Conservation (phyloP, 306 rosid genomes). For the Rosa rugosa region DNA sequence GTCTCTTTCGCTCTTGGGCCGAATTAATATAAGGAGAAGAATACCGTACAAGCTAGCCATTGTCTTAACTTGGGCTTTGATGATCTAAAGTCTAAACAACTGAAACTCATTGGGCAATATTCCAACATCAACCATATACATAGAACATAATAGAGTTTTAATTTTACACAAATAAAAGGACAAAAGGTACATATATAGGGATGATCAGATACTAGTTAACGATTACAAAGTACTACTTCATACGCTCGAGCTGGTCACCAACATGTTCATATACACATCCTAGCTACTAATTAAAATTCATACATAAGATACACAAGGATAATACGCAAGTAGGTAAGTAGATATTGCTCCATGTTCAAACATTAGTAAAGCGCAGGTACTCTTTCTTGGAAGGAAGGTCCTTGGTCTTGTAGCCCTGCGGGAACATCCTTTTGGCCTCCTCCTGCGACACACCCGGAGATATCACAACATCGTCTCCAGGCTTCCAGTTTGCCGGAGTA, state of each 20-base stretch:
- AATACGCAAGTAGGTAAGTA: not conserved
- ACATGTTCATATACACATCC: not conserved
- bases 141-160: too few relatives aligned
- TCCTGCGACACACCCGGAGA: constrained; percentile 49
- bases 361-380: constrained; percentile 63
- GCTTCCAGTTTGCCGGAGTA: constrained; percentile 79
- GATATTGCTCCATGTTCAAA: constrained; percentile 20
- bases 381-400: constrained; percentile 67
- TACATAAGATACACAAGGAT: not conserved
- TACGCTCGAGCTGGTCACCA: not conserved
- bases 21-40: too few relatives aligned
- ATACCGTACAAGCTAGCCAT: too few relatives aligned
- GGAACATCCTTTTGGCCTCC: constrained; percentile 64
- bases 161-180: not conserved
- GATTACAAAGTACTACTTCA: not conserved
- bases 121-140: not conserved
- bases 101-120: not conserved
- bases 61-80: too few relatives aligned
- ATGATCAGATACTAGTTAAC: not conserved
- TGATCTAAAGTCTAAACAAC: not conserved
- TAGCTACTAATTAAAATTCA: not conserved
- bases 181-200: not conserved
- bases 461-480: constrained; percentile 57
- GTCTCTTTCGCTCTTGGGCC: too few relatives aligned
- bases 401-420: constrained; percentile 47